Base-by-base conservation (phyloP, 805 yeast genomes). In the Metschnikowia rubicola region DNA sequence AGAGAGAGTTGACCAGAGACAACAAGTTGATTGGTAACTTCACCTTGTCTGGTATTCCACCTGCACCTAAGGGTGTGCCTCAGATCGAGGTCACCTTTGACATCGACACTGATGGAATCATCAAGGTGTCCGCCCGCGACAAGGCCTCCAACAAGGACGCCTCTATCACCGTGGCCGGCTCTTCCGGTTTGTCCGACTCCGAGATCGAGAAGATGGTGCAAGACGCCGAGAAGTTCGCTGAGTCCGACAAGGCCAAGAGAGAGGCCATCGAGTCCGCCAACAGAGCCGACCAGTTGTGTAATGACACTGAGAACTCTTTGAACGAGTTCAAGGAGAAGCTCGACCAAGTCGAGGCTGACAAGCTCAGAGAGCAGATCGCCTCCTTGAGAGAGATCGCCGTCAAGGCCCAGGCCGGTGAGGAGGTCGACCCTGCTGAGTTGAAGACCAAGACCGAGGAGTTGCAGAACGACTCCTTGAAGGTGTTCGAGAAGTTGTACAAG, bases 1-100 rank as follows among this genome's bases (percentile, higher is more conserved):
- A 90, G 81, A 88, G 97, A 81, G 97, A 90, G 78, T 84, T 91
- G 67, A 96, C 92, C 65, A 86, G 96, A 78, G 97, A 90, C 80
- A 90, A 90, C 88, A 90, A 91, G 79, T 81, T 91, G 70, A 88
- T 90, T 70, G 97, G 97, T 74, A 90, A 91, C 87, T 90, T 90
- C 77, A 90, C 96, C 53, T 80, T 90, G 64, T 78, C 94, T 56
- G 97, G 97, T 74, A 90, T 90, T 61, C 97, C 95, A 65, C 95
- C 95, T 58, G 94, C 94, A 61, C 91, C 94, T 72, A 87, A 87
- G 84, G 95, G 95, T 78, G 92, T 86, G 58, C 95, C 95, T 57
- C 95, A 87, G 77, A 86, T 87, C 65, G 95, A 87, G 78, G 97
- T 90, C 68, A 81, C 96, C 53, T 90, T 90, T 69, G 97, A 91